These are phyloP conservation scores for Fusarium sp. DNA, from an alignment of 2,329 filamentous ascomycete genomes.

Conservation along the genomic window DNA sequence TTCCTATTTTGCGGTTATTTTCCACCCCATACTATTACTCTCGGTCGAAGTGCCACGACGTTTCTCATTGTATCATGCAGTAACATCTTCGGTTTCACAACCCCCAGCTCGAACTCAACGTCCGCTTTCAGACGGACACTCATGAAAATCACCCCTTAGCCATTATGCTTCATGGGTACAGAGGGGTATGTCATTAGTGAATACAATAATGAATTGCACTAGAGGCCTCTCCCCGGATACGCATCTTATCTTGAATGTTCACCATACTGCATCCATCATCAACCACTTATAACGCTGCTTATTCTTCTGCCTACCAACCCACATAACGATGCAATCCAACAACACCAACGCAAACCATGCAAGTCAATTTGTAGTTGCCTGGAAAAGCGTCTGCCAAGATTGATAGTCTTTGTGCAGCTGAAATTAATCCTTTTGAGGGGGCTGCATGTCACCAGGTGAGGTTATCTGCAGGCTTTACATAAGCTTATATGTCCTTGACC, in stretches of 20 bases:
- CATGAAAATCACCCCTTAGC: neutral
- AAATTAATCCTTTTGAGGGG: neutral
- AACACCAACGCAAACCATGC: neutral
- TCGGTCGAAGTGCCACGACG: neutral
- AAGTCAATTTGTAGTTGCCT: constrained; percentile 12
- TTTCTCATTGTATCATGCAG: neutral
- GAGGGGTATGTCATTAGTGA: neutral
- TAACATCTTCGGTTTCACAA: neutral
- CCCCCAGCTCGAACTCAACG: neutral
- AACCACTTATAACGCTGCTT: constrained; percentile 43
- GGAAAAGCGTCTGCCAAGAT: neutral
- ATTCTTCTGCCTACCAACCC: constrained; percentile 46
- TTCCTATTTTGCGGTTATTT: neutral
- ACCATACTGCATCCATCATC: neutral
- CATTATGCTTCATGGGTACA: neutral
- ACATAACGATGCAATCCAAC: neutral
- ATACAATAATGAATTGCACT: neutral
- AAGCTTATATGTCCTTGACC: neutral
- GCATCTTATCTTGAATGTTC: neutral
- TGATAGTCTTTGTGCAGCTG: neutral
- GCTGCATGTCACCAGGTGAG: neutral
- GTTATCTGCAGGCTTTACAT: neutral
- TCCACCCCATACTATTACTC: no score
- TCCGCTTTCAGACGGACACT: neutral
- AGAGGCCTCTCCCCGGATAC: neutral